These are phyloP conservation scores for Linaria vulgaris DNA, from an alignment of 257 asterid species.

Conservation along the genomic window DNA sequence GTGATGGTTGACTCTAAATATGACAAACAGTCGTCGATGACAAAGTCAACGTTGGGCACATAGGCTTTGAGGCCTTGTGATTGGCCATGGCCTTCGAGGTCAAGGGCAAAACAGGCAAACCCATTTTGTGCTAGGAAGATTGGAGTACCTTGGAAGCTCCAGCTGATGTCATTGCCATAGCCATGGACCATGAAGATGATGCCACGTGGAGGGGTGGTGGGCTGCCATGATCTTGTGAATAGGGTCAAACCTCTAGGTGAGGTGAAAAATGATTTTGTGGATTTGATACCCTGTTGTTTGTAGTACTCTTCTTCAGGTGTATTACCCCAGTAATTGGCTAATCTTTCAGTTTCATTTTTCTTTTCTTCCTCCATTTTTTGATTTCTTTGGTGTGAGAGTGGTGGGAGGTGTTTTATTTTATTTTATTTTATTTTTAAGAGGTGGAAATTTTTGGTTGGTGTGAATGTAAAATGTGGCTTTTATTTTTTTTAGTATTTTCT, in stretches of 20 bases:
- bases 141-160: conserved; percentile 83
- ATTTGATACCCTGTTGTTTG: conserved; percentile 50
- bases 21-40: conserved; percentile 56
- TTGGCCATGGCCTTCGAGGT: conserved; percentile 85
- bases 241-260: conserved; percentile 66
- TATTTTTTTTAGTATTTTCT: conserved; percentile 19
- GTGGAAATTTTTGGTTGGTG: conserved; percentile 30
- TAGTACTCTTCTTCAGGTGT: conserved; percentile 68
- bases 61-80: conserved; percentile 81
- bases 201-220: conserved; percentile 61
- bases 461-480: conserved; percentile 9
- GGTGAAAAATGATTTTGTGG: conserved; percentile 52
- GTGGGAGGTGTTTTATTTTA: too few relatives aligned
- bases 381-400: not conserved
- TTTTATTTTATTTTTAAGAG: too few relatives aligned
- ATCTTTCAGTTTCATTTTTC: conserved; percentile 16
- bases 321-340: conserved; percentile 70
- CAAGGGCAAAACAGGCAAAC: conserved; percentile 80
- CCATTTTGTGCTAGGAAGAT: conserved; percentile 83
- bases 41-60: conserved; percentile 66
- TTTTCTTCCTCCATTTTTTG: conserved; percentile 39
- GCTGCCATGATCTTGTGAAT: conserved; percentile 80
- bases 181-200: conserved; percentile 86
- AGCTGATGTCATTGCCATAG: conserved; percentile 87
- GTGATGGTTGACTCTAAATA: conserved; percentile 36